phyloP scores from a whole-genome alignment of 306 rosid species.

The Crotalaria pallida region DNA sequence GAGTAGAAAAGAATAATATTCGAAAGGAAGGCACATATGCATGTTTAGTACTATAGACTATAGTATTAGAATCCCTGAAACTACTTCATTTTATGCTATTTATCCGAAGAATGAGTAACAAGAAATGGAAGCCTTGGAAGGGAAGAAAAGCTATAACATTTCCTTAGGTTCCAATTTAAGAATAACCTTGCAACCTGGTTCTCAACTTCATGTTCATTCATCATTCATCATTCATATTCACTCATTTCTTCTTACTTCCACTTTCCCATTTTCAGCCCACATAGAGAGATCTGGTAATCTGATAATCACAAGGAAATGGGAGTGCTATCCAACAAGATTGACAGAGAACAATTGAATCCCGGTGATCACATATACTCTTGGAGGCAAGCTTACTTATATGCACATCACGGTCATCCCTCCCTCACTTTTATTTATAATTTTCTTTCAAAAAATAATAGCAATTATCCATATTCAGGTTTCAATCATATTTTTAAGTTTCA shows the following conservation, averaged over 20 bases:
- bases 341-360: constrained; percentile 37
- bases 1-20: too few species aligned
- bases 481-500: neutral
- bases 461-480: neutral
- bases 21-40: too few species aligned
- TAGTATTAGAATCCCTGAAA: neutral
- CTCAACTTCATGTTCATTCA: neutral
- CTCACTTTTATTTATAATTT: neutral
- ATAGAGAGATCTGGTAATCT: neutral
- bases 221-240: neutral
- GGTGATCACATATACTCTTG: constrained; percentile 87
- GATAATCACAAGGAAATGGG: constrained; percentile 37
- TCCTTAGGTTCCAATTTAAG: constrained; percentile 11
- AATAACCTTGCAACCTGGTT: neutral
- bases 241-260: neutral
- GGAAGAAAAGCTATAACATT: constrained; percentile 6
- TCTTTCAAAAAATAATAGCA: neutral
- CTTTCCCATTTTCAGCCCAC: neutral
- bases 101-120: neutral
- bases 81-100: neutral
- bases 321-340: constrained; percentile 52
- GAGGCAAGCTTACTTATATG: constrained; percentile 57
- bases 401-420: constrained; percentile 65
- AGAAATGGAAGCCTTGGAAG: neutral
- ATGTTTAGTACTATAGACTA: too few species aligned